Evolutionary conservation across 176 grass and related monocot species (phyloP), one percentile per base, ranked within the genome.

Genomic region (Paspalum notatum): DNA sequence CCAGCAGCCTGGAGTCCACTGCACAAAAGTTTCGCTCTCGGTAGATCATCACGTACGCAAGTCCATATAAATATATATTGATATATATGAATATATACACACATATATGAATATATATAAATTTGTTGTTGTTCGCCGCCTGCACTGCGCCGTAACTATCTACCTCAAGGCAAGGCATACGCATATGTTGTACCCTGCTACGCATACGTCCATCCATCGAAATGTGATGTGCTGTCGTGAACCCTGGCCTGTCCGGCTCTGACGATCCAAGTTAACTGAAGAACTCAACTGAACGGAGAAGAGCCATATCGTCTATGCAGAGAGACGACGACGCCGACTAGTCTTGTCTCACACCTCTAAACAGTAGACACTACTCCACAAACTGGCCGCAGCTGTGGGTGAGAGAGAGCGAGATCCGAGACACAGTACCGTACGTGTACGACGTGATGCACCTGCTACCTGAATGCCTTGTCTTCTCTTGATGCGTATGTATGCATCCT

Each of bases 351-450:
- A n/a, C n/a, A n/a, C n/a, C n/a, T n/a, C n/a, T n/a, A n/a, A n/a
- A 62, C 91, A 52, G 15, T 20, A 56, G 20, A 57, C 53, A n/a
- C 53, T 55, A 20, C 48, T 53, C 20, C 56, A 91, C 82, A 89
- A 88, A 76, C 89, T 85, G 85, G 77, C 89, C 91, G 84, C 85
- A 86, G 89, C 25, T 78, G 68, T 74, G 82, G 64, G 84, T 62
- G 58, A n/a, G 49, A 46, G 17, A 72, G 15, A 11, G n/a, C n/a
- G n/a, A n/a, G n/a, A n/a, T n/a, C n/a, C n/a, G n/a, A n/a, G n/a
- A n/a, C n/a, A n/a, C n/a, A n/a, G 32, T 0, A 24, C 25, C 38
- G 71, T 18, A 46, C 56, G 44, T 15, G 44, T 15, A 55, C 32
- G 64, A 68, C 41, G 53, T 22, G 49, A 68, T 46, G 74, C 39